Evolutionary conservation across 768 basidiomycete genomes (phyloP), one percentile per base, ranked within the genome.

Genomic region (Botryobasidium botryosum): DNA sequence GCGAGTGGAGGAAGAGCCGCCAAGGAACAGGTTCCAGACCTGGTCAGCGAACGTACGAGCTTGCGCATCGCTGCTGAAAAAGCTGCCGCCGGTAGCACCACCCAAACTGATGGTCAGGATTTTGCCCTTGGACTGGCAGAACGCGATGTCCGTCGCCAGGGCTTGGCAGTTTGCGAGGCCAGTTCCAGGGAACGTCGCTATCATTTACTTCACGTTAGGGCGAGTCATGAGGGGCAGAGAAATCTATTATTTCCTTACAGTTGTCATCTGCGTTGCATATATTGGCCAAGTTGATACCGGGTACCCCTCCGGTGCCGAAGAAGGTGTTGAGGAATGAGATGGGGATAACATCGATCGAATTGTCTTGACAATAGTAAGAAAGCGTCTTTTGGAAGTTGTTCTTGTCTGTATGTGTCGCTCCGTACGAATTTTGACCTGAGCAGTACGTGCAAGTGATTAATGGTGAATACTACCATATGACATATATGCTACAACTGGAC

Each of bases 361-460:
- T 64, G 55, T 81, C 78, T 73, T 78, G 67, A 57, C 77, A 79
- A 56, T 79, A n/a, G n/a, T n/a, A n/a, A n/a, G n/a, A n/a, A n/a
- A n/a, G n/a, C n/a, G n/a, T n/a, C n/a, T n/a, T n/a, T n/a, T n/a
- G n/a, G n/a, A n/a, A n/a, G n/a, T n/a, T n/a, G n/a, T n/a, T n/a
- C n/a, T n/a, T n/a, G n/a, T n/a, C n/a, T n/a, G n/a, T n/a, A n/a
- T n/a, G n/a, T n/a, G n/a, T n/a, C n/a, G n/a, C n/a, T n/a, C n/a
- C n/a, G n/a, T n/a, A n/a, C n/a, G n/a, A n/a, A n/a, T n/a, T n/a
- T n/a, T n/a, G n/a, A n/a, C n/a, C n/a, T n/a, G n/a, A n/a, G n/a
- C n/a, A n/a, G n/a, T n/a, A n/a, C n/a, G n/a, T n/a, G n/a, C n/a
- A n/a, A n/a, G n/a, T n/a, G n/a, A n/a, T n/a, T n/a, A n/a, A n/a